Evolutionary conservation across 1,284 basidiomycete species (phyloP).

Genomic region (Schizophyllum amplum): DNA sequence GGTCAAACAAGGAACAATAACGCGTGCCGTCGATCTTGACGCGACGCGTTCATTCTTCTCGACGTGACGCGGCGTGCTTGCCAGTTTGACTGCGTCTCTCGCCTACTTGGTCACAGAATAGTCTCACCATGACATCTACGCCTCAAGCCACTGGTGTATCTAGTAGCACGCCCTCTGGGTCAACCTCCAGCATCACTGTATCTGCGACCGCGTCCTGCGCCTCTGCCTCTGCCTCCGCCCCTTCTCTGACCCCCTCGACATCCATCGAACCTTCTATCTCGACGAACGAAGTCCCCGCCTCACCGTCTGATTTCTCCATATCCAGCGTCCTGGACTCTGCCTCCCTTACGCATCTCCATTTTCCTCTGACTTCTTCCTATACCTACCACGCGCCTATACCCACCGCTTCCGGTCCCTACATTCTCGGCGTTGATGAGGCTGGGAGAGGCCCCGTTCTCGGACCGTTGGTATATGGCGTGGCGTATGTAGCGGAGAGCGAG

Average conservation of each 20-base stretch:
- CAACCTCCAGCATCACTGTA: not conserved
- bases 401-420: constrained; percentile 59
- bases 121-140: not conserved
- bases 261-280: not conserved
- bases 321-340: not conserved
- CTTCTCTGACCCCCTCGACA: not conserved
- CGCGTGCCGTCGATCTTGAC: too few relatives aligned
- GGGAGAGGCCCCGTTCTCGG: constrained; percentile 92
- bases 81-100: too few relatives aligned
- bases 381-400: constrained; percentile 75
- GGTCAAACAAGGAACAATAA: too few relatives aligned
- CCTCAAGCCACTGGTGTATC: not conserved
- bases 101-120: too few relatives aligned
- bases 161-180: not conserved
- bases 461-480: constrained; percentile 92
- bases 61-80: too few relatives aligned
- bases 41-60: too few relatives aligned
- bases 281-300: not conserved
- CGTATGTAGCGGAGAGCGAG: constrained; percentile 84
- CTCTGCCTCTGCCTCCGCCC: not conserved
- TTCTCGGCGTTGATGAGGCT: constrained; percentile 96
- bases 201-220: not conserved
- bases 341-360: not conserved
- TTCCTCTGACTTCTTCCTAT: constrained; percentile 64
- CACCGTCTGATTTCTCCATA: not conserved